Evolutionary conservation across 2,329 filamentous ascomycete genomes (phyloP), one percentile per base, ranked within the genome.

Genomic region (Aschersonia sp.): DNA sequence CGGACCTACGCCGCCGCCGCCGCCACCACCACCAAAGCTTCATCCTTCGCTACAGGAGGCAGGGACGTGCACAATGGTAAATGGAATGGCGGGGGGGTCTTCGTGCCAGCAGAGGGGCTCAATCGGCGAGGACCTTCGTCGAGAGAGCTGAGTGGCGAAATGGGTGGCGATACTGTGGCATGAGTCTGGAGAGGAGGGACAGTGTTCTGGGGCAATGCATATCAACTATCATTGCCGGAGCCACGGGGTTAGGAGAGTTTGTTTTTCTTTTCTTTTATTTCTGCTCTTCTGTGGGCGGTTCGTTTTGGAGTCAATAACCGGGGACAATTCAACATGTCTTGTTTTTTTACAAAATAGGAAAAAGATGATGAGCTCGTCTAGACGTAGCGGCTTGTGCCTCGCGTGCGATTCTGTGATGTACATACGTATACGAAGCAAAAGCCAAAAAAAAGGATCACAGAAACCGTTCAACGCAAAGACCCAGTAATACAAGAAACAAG

Each of bases 91-190:
- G 7, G 40, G 3, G 14, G 3, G 40, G 14, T 9, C 14, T 22
- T 42, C 10, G 10, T 42, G 35, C 35, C 46, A 35, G 49, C 53
- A 22, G 52, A 53, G 32, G 55, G 52, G 22, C 51, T 57, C 44
- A 55, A 51, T 50, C 58, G 69, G 31, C 65, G 68, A n/a, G 72
- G 72, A 2, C 63, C 70, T 44, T 73, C 72, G 37, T 75, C 71
- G 56, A 61, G 76, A 47, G 74, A 78, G 55, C 55, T 79, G 61
- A 69, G 71, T 55, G 76, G 76, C 46, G 77, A 80, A 68, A 77
- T 80, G 75, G 74, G 75, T 49, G 76, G 76, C 14, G 77, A 80
- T 70, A 80, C 77, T 47, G 45, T 46, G 47, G 46, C 40, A 22
- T 42, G 14, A 14, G n/a, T n/a, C 10, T 42, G 9, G 14, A 6